Evolutionary conservation across 805 yeast genomes (phyloP).

Genomic region (Blastobotrys robertii): DNA sequence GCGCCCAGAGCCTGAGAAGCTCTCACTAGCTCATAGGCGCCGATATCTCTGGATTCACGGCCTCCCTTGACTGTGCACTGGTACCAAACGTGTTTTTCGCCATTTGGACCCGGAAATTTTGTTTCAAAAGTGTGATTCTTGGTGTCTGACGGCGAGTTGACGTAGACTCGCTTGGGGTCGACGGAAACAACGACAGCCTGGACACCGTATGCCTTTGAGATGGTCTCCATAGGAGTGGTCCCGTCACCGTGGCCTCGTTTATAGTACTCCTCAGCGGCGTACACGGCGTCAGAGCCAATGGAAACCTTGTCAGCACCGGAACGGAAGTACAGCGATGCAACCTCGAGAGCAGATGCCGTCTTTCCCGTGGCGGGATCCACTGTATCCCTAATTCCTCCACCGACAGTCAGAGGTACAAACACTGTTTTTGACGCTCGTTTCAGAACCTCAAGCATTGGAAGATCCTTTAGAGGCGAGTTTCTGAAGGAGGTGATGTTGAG

Average conservation of each 20-base stretch:
- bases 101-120: constrained; percentile 67
- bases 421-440: constrained; percentile 75
- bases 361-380: constrained; percentile 73
- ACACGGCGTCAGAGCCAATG: constrained; percentile 95
- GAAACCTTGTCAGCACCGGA: constrained; percentile 98
- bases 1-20: constrained; percentile 94
- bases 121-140: constrained; percentile 59
- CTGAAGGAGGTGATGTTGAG: constrained; percentile 92
- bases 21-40: constrained; percentile 78
- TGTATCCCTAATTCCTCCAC: constrained; percentile 94
- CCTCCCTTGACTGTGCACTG: constrained; percentile 97
- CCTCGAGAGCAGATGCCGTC: constrained; percentile 71
- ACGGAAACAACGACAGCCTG: constrained; percentile 98
- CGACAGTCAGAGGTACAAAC: constrained; percentile 95
- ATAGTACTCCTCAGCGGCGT: constrained; percentile 78
- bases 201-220: constrained; percentile 82
- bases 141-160: constrained; percentile 49
- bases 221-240: constrained; percentile 82
- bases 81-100: constrained; percentile 84
- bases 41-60: constrained; percentile 78
- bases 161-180: constrained; percentile 89
- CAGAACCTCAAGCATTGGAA: constrained; percentile 92
- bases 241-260: constrained; percentile 57
- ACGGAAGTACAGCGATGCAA: constrained; percentile 83
- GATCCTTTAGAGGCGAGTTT: constrained; percentile 83